Evolutionary conservation across 108 stramenopile genomes (phyloP).

Genomic region (Epithemia pelagica): DNA sequence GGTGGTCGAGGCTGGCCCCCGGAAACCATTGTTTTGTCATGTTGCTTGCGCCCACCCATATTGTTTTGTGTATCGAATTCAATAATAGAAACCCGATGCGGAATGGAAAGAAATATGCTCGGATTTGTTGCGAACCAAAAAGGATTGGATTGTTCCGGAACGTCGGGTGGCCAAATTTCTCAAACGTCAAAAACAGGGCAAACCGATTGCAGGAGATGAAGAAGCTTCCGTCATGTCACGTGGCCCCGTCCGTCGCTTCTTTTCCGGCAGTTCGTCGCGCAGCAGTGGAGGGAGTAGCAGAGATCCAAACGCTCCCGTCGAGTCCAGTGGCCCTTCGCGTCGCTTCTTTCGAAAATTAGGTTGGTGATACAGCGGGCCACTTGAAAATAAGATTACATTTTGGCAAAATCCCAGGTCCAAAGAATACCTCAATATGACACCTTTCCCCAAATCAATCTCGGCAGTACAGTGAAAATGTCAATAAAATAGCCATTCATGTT

Average conservation of each 20-base stretch:
- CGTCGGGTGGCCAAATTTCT: constrained; percentile 30
- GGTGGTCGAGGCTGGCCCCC: too few species aligned
- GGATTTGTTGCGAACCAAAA: neutral
- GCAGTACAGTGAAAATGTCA: neutral
- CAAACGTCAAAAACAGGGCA: constrained; percentile 14
- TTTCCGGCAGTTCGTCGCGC: neutral
- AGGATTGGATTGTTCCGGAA: constrained; percentile 28
- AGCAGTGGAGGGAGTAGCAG: too few species aligned
- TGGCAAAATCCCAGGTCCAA: too few species aligned
- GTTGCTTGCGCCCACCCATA: too few species aligned
- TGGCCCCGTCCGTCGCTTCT: neutral
- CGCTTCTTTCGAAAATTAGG: too few species aligned
- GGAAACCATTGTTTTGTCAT: too few species aligned
- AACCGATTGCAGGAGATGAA: neutral
- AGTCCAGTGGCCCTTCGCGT: too few species aligned
- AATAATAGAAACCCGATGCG: neutral
- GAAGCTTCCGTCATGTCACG: neutral
- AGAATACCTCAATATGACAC: neutral
- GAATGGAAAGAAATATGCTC: neutral
- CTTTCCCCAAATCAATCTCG: neutral
- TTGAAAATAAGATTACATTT: too few species aligned
- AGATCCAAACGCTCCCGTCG: too few species aligned
- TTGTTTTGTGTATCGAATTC: too few species aligned
- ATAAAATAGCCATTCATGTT: neutral
- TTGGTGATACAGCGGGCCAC: neutral